Evolutionary conservation across 345 rosid genomes (phyloP).

Genomic region (Lepidium sativum): DNA sequence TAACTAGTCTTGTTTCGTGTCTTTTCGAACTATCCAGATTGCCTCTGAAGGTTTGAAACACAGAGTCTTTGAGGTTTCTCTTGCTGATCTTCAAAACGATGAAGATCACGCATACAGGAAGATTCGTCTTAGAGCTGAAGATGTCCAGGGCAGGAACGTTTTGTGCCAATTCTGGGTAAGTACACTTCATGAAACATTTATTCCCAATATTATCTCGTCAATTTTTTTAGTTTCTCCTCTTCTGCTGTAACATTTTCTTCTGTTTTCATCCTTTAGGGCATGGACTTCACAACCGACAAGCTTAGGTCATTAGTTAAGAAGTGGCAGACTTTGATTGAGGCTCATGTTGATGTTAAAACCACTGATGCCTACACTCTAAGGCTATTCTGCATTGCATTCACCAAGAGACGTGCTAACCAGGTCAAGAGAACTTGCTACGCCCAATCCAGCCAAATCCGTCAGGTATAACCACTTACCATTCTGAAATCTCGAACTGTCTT

Average conservation of each 20-base stretch:
- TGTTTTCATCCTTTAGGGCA: slow-evolving; percentile 25
- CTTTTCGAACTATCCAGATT: slow-evolving; percentile 34
- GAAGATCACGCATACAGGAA: slow-evolving; percentile 86
- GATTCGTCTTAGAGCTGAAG: slow-evolving; percentile 91
- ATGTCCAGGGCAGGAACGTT: slow-evolving; percentile 86
- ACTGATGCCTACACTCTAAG: slow-evolving; percentile 79
- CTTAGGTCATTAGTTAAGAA: slow-evolving; percentile 89
- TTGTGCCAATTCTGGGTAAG: slow-evolving; percentile 91
- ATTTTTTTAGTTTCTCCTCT: background rate
- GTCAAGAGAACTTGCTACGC: slow-evolving; percentile 94
- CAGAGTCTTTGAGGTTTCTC: slow-evolving; percentile 78
- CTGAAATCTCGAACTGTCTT: background rate
- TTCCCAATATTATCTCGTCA: background rate
- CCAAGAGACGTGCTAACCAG: slow-evolving; percentile 89
- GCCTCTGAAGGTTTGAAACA: slow-evolving; percentile 97
- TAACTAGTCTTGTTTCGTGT: too few species aligned
- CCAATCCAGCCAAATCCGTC: slow-evolving; percentile 87
- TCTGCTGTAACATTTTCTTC: background rate
- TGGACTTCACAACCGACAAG: slow-evolving; percentile 91
- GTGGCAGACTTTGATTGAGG: slow-evolving; percentile 92
- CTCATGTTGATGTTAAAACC: slow-evolving; percentile 96
- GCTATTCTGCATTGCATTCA: slow-evolving; percentile 91
- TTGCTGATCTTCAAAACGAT: slow-evolving; percentile 80
- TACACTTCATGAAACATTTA: background rate
- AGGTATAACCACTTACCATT: slow-evolving; percentile 29